A percentile compares a stretch with the other conserved stretches of the same genome.
These are phyloP conservation scores for Gloeostereum incarnatum DNA, from an alignment of 768 basidiomycete species.

Conservation along the genomic window DNA sequence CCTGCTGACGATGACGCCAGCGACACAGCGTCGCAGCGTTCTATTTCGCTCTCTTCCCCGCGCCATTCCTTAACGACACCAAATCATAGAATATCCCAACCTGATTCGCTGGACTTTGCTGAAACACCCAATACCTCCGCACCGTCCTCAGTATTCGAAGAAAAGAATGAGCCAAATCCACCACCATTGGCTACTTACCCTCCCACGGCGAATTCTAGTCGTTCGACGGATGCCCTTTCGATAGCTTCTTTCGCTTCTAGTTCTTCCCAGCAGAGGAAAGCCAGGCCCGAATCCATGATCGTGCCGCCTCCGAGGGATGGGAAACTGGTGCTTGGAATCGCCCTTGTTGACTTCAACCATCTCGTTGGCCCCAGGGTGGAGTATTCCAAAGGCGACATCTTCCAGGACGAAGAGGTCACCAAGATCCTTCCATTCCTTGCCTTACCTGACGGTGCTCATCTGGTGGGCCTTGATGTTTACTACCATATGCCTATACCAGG, in stretches of 20 bases:
- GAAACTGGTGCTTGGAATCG: slow-evolving; percentile 75
- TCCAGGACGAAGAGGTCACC: slow-evolving; percentile 76
- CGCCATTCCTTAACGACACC: slow-evolving; percentile 6
- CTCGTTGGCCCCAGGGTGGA: slow-evolving; percentile 92
- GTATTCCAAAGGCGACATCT: slow-evolving; percentile 67
- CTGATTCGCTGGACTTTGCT: slow-evolving; percentile 17
- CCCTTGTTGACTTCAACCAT: slow-evolving; percentile 94
- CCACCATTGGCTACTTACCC: slow-evolving; percentile 45
- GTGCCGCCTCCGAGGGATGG: slow-evolving; percentile 48
- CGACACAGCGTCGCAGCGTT: slow-evolving; percentile 74
- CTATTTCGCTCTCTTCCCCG: slow-evolving; percentile 67
- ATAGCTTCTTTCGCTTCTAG: slow-evolving; percentile 56
- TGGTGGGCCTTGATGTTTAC: slow-evolving; percentile 41
- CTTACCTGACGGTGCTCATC: slow-evolving; percentile 93
- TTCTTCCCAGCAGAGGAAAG: slow-evolving; percentile 60
- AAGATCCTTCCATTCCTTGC: slow-evolving; percentile 92
- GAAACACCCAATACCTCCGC: slow-evolving; percentile 46
- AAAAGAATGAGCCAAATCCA: slow-evolving; percentile 20
- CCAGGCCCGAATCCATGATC: slow-evolving; percentile 72
- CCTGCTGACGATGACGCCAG: slow-evolving; percentile 53
- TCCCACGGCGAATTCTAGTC: slow-evolving; percentile 33
- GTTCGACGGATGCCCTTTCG: slow-evolving; percentile 38
- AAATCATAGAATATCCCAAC: slow-evolving; percentile 4
- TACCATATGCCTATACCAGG: slow-evolving; percentile 5
- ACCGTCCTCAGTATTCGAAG: slow-evolving; percentile 36